Base-by-base conservation (phyloP, 805 yeast genomes). In the Cyberlindnera maclurae region DNA sequence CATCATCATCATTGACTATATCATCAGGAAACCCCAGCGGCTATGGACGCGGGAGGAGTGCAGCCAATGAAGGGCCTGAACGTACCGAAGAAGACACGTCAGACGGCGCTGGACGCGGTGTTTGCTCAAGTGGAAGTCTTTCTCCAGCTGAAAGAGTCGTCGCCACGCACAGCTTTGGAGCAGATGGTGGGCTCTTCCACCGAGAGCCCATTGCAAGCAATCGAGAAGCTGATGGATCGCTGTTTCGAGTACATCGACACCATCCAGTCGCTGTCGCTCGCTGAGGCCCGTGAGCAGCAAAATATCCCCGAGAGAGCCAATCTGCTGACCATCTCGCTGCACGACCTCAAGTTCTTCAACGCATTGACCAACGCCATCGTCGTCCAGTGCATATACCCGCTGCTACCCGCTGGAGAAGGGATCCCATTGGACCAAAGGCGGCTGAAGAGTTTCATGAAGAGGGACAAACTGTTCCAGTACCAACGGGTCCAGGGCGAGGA, bases 281-380 rank as follows among this genome's bases (percentile, higher is more conserved):
- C 30, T 9, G 29, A 15, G 26, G 13, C 43, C 4, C 6, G 13
- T 9, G 15, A 24, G 32, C 45, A 41, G 11, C 33, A 15, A 15
- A 15, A 16, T 9, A 16, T 31, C 13, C 35, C 47, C 3, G 56
- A 51, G 6, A 51, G 46, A 26, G 26, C 42, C 2, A 43, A 53
- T 18, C 41, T 66, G 32, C 45, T 83, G 10, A 65, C 82, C 8
- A 79, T 90, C 12, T 85, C 97, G 0, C 65, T 90, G 9, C 88
- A 86, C 50, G 97, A 93, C 56, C 78, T 90, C 71, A 82, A 79
- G 54, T 71, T 75, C 4, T 73, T 93, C 40, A 80, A 82, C 27
- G 72, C 68, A 16, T 54, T 90, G 32, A 58, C 82, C 15, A 82
- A 79, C 45, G 41, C 82, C 10, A 65, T 89, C 2, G 74, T 88